Percentiles rank a stretch among this genome's conserved stretches.
Evolutionary conservation across 306 rosid species (phyloP).

Genomic region (Lupinus albus): DNA sequence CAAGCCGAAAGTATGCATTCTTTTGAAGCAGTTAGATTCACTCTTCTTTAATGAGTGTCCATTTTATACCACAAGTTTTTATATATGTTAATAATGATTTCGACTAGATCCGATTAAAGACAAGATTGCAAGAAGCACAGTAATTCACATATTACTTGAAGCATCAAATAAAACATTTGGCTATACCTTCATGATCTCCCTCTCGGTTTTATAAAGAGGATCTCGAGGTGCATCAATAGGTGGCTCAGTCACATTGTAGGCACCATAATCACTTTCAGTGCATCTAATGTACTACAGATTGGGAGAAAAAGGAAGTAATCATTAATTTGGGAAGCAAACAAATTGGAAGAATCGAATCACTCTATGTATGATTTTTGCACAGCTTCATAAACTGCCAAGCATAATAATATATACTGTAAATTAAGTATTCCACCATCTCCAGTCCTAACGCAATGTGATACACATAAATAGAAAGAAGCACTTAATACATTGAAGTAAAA

Average conservation of each 20-base stretch:
- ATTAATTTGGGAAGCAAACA: constrained; percentile 15
- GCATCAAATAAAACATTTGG: constrained; percentile 18
- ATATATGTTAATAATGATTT: neutral
- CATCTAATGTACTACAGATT: constrained; percentile 83
- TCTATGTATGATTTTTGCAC: neutral
- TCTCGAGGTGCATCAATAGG: constrained; percentile 93
- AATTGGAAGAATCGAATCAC: neutral
- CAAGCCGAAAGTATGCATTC: neutral
- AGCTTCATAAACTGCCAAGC: constrained; percentile 1
- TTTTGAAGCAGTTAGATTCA: neutral
- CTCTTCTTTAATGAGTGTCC: neutral
- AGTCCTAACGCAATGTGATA: neutral
- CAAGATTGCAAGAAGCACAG: neutral
- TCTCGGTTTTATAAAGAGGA: constrained; percentile 79
- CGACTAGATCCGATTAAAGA: neutral
- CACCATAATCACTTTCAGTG: constrained; percentile 75
- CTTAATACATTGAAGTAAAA: neutral
- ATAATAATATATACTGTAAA: neutral
- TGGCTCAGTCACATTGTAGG: constrained; percentile 88
- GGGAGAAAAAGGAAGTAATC: constrained; percentile 16
- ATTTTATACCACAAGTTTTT: neutral
- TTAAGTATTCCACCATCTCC: constrained; percentile 8
- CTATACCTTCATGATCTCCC: constrained; percentile 78
- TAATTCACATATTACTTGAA: constrained; percentile 12
- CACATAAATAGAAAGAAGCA: neutral